Percentiles rank a stretch among this genome's conserved stretches.
Conservation (phyloP, 1,284 basidiomycete species). For the Flammula alnicola region DNA sequence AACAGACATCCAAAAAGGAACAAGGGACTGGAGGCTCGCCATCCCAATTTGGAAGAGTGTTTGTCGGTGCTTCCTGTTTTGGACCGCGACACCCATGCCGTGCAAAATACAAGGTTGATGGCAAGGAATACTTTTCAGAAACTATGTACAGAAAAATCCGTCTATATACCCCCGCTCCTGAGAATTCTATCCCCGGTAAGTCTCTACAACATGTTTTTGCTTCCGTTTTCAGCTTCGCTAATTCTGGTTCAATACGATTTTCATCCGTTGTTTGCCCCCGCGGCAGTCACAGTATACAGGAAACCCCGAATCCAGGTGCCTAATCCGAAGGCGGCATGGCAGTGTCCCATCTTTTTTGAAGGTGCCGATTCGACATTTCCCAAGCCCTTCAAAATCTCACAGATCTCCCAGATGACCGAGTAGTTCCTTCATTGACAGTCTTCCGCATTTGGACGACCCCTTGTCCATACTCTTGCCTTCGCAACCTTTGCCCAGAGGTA, state of each 20-base stretch:
- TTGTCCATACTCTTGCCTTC: not conserved
- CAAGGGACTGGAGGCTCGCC: not conserved
- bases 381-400: not conserved
- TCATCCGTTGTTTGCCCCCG: not conserved
- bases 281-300: not conserved
- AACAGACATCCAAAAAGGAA: not conserved
- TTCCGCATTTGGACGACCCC: not conserved
- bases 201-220: too few relatives aligned
- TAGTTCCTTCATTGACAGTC: not conserved
- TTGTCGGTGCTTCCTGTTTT: constrained; percentile 4
- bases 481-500: not conserved
- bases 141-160: not conserved
- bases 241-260: too few relatives aligned
- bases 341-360: not conserved
- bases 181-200: too few relatives aligned
- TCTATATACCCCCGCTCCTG: not conserved
- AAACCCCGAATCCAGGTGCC: not conserved
- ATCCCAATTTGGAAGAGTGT: constrained; percentile 3
- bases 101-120: not conserved
- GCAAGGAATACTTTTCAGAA: not conserved
- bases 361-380: not conserved
- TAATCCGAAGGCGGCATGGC: not conserved
- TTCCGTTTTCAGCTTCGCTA: too few relatives aligned
- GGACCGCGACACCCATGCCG: not conserved
- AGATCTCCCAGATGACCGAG: not conserved